Base-by-base conservation (phyloP, 768 basidiomycete genomes). In the Tricholoma saponaceum region DNA sequence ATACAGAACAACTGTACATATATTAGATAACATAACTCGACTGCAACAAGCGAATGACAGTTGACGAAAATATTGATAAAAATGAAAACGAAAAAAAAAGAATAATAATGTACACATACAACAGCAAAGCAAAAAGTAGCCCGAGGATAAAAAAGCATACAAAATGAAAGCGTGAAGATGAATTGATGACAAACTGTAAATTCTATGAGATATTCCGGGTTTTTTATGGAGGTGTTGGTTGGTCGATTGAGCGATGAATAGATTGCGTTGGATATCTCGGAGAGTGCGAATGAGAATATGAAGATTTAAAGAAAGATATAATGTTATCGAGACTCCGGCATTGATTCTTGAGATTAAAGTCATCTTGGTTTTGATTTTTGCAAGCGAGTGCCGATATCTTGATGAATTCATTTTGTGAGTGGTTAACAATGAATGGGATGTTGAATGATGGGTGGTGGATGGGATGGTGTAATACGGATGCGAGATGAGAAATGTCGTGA, bases 161-260 rank as follows among this genome's bases (percentile, higher is more conserved):
- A 30, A 9, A n/a, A 18, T 3, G 3, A 46, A 46, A 50, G 28
- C 16, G 30, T 50, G 18, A 26, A 30, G 47, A 50, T 50, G 26
- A 8, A 50, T 50, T 12, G 25, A 47, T 49, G 13, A 47, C 23
- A 43, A 20, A 20, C 41, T 35, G 12, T 22, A 22, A 44, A 5
- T 28, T 50, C 16, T 50, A 47, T 49, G 26, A 50, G 47, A 50
- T 50, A 50, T 30, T 50, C 47, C 47, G 47, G 47, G 26, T n/a
- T 50, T 32, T 50, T 26, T 26, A 49, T 49, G 47, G 26, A 50
- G 16, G n/a, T n/a, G n/a, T n/a, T n/a, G n/a, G n/a, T n/a, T n/a
- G 46, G 18, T 30, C n/a, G 26, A 50, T 50, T 10, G 26, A 30
- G 28, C 26, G 26, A 50, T 50, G 47, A 28, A 30, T 50, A 28